Percentiles rank a stretch among this genome's conserved stretches.
These are phyloP conservation scores for Ceratocystis huliohia DNA, from an alignment of 2,329 filamentous ascomycete species.

Conservation along the genomic window DNA sequence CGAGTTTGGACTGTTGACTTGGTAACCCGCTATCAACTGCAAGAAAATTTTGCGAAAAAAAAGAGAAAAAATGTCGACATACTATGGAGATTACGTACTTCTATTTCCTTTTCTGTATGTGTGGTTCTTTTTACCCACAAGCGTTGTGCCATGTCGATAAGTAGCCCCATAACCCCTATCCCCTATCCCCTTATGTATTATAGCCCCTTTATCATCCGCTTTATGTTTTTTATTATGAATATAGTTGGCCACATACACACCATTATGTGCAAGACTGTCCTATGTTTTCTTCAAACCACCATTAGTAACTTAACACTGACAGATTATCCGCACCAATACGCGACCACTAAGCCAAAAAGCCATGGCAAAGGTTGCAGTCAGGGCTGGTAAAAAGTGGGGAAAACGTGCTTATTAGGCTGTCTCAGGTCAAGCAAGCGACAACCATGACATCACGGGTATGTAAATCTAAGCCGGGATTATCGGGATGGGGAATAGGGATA, in stretches of 20 bases:
- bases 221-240: background rate
- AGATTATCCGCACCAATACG: constrained; percentile 1
- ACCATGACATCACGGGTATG: constrained; percentile 8
- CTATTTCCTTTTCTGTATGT: too few relatives aligned
- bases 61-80: too few relatives aligned
- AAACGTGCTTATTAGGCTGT: constrained; percentile 6
- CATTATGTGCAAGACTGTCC: background rate
- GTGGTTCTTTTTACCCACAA: too few relatives aligned
- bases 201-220: background rate
- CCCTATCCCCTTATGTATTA: too few relatives aligned
- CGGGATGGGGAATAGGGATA: background rate
- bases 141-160: too few relatives aligned
- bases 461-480: background rate
- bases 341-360: background rate
- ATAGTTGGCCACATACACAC: background rate
- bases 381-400: background rate
- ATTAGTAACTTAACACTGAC: background rate
- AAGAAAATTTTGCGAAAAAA: too few relatives aligned
- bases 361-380: background rate
- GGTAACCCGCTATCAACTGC: too few relatives aligned
- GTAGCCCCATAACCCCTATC: background rate
- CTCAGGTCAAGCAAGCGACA: constrained; percentile 8
- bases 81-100: too few relatives aligned
- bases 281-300: background rate
- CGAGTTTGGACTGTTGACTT: too few relatives aligned